phyloP scores from a whole-genome alignment of 495 filamentous ascomycete genomes.

The Pseudomonodictys pantanalensis region DNA sequence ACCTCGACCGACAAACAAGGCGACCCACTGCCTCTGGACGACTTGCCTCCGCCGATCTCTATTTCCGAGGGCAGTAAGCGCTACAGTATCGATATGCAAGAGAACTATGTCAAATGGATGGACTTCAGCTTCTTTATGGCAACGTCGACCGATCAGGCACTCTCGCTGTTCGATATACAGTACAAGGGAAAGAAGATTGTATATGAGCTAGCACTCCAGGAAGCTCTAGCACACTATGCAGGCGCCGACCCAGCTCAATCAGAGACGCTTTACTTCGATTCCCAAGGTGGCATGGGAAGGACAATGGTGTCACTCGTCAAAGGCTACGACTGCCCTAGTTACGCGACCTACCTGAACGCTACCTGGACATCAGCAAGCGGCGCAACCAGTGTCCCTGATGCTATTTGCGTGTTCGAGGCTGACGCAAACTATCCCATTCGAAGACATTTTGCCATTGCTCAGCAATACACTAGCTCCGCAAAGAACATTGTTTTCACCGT shows the following conservation, averaged over 20 bases:
- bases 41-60: slow-evolving; percentile 38
- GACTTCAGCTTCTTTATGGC: slow-evolving; percentile 53
- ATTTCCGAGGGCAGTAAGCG: slow-evolving; percentile 44
- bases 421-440: slow-evolving; percentile 15
- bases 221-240: slow-evolving; percentile 56
- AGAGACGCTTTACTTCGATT: slow-evolving; percentile 31
- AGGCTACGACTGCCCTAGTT: slow-evolving; percentile 21
- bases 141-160: slow-evolving; percentile 46
- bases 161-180: slow-evolving; percentile 50
- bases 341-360: slow-evolving; percentile 22
- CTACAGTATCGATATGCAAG: slow-evolving; percentile 44
- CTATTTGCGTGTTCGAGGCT: slow-evolving; percentile 22
- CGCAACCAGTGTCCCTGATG: neutral
- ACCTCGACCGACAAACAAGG: slow-evolving; percentile 41
- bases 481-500: slow-evolving; percentile 13
- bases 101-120: slow-evolving; percentile 55
- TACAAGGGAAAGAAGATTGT: slow-evolving; percentile 54
- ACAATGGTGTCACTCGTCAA: slow-evolving; percentile 7
- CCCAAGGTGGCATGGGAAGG: neutral
- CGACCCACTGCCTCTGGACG: slow-evolving; percentile 39
- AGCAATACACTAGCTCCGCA: neutral
- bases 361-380: neutral
- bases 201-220: slow-evolving; percentile 56
- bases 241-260: slow-evolving; percentile 50
- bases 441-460: neutral